These are phyloP conservation scores for Boletellus sp. DNA, from an alignment of 768 basidiomycete genomes.

Conservation along the genomic window DNA sequence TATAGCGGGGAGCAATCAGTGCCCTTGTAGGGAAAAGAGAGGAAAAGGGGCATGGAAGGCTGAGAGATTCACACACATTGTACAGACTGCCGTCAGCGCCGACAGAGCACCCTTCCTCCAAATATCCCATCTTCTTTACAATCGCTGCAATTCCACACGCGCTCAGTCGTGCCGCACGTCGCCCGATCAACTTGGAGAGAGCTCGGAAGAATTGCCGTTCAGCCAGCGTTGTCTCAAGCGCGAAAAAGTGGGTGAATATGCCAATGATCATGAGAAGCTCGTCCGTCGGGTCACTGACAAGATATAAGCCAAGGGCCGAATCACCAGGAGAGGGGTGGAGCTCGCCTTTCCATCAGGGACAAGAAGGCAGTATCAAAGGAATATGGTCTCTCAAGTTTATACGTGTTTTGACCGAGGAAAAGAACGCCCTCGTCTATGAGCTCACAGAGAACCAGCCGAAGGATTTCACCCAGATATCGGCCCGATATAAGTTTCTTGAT, in stretches of 20 bases:
- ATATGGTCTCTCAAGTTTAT: conserved; percentile 94
- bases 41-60: background rate
- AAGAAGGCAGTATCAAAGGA: conserved; percentile 95
- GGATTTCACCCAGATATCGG: conserved; percentile 92
- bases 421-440: conserved; percentile 95
- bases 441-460: conserved; percentile 92
- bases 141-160: conserved; percentile 97
- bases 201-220: conserved; percentile 98
- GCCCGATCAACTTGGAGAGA: conserved; percentile 83
- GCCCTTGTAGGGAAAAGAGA: background rate
- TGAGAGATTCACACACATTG: conserved; percentile 54
- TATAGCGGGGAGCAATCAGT: conserved; percentile 28
- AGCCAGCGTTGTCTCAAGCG: conserved; percentile 90
- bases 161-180: conserved; percentile 85
- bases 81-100: conserved; percentile 95
- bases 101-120: conserved; percentile 86
- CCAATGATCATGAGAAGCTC: conserved; percentile 96
- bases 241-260: conserved; percentile 96
- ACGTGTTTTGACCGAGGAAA: conserved; percentile 97
- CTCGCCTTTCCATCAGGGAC: conserved; percentile 91
- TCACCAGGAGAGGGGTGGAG: background rate
- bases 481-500: conserved; percentile 90
- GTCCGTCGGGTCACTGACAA: conserved; percentile 83
- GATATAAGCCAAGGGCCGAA: background rate
- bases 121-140: conserved; percentile 89